Evolutionary conservation across 805 yeast species (phyloP).

Genomic region (Yarrowia yakushimensis): DNA sequence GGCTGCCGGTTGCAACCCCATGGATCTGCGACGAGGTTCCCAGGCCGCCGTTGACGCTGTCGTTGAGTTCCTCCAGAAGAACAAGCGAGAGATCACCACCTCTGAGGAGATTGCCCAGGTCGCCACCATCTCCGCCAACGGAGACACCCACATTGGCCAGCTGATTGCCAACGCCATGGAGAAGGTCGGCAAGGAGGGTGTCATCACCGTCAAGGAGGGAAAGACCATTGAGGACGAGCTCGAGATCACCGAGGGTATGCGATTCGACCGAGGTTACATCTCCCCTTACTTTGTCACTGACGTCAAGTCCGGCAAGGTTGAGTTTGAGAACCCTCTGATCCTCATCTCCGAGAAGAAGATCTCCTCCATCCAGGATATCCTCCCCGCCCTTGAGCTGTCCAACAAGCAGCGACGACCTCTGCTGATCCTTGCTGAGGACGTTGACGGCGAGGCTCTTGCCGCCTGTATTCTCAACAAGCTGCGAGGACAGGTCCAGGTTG

Average conservation of each 20-base stretch:
- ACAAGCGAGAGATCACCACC: conserved; percentile 91
- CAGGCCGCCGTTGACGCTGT: conserved; percentile 96
- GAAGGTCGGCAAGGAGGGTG: conserved; percentile 98
- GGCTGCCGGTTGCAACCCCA: conserved; percentile 98
- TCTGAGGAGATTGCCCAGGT: conserved; percentile 96
- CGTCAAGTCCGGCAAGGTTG: conserved; percentile 87
- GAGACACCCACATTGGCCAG: conserved; percentile 87
- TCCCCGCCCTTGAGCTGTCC: conserved; percentile 90
- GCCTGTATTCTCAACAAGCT: conserved; percentile 96
- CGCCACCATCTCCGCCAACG: conserved; percentile 96
- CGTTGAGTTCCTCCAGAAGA: conserved; percentile 71
- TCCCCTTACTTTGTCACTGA: conserved; percentile 96
- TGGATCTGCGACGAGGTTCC: conserved; percentile 95
- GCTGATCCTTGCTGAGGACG: conserved; percentile 88
- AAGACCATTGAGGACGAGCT: conserved; percentile 94
- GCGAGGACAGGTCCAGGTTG: conserved; percentile 97
- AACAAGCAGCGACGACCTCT: conserved; percentile 92
- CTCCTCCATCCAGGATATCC: conserved; percentile 81
- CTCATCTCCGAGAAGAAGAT: conserved; percentile 90
- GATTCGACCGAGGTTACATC: conserved; percentile 95
- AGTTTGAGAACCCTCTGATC: conserved; percentile 88
- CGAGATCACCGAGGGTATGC: conserved; percentile 97
- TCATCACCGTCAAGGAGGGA: conserved; percentile 95
- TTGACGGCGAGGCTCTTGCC: conserved; percentile 98
- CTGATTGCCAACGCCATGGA: conserved; percentile 95